phyloP scores from a whole-genome alignment of 768 basidiomycete genomes.

The Boletus fagicola region DNA sequence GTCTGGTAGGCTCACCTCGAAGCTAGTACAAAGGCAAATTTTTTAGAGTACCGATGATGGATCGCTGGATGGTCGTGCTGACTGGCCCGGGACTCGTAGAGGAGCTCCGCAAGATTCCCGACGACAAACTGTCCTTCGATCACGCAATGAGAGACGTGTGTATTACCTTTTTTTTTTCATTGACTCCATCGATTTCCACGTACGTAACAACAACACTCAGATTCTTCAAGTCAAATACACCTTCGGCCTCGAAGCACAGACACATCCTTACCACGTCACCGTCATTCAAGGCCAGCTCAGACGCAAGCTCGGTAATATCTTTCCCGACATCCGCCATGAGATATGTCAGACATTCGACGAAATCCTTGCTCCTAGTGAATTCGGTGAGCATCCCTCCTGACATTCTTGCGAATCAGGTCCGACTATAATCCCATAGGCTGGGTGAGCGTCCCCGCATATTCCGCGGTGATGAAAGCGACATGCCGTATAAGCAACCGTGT shows the following conservation, averaged over 20 bases:
- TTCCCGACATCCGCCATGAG: slow-evolving; percentile 36
- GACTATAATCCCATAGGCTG: slow-evolving; percentile 26
- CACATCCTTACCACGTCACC: slow-evolving; percentile 36
- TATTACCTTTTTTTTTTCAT: slow-evolving; percentile 2
- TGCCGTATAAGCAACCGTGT: slow-evolving; percentile 41
- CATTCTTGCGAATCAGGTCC: slow-evolving; percentile 11
- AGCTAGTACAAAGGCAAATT: slow-evolving; percentile 31
- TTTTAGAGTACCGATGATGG: slow-evolving; percentile 45
- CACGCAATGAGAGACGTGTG: slow-evolving; percentile 42
- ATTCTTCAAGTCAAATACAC: slow-evolving; percentile 40
- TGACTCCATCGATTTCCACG: slow-evolving; percentile 6
- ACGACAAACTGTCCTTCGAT: slow-evolving; percentile 44
- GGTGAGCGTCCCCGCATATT: slow-evolving; percentile 27
- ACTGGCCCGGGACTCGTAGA: slow-evolving; percentile 44
- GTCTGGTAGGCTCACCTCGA: slow-evolving; percentile 15
- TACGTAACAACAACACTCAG: slow-evolving; percentile 26
- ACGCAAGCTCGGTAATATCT: slow-evolving; percentile 33
- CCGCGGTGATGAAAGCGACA: slow-evolving; percentile 32
- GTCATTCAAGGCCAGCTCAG: slow-evolving; percentile 34
- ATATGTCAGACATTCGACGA: slow-evolving; percentile 33
- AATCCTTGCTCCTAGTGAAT: slow-evolving; percentile 21
- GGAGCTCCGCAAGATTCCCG: slow-evolving; percentile 49
- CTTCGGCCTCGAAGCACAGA: slow-evolving; percentile 34
- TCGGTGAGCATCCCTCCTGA: slow-evolving; percentile 17
- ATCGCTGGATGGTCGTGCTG: slow-evolving; percentile 47